Conservation (phyloP, 345 rosid genomes). For the Capsella bursapastoris region DNA sequence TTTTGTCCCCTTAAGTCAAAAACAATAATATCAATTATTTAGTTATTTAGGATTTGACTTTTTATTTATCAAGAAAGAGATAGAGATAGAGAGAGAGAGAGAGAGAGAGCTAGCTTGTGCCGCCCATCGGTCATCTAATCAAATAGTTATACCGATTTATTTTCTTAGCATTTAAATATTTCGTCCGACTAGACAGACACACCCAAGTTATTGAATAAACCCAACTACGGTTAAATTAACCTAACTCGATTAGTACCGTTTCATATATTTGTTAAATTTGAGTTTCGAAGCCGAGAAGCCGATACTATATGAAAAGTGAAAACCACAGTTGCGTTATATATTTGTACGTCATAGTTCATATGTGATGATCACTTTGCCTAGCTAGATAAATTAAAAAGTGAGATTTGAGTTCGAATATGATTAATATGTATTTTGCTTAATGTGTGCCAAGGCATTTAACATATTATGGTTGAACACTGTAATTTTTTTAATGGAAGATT, state of each 20-base stretch:
- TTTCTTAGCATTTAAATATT: conserved; percentile 6
- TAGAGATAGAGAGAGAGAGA: no score
- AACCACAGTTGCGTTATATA: background rate
- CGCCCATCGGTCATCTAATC: conserved; percentile 38
- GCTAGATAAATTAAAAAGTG: background rate
- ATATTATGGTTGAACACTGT: no score
- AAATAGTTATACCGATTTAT: background rate
- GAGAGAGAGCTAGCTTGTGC: conserved; percentile 28
- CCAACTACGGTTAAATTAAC: conserved; percentile 25
- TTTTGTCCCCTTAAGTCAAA: conserved; percentile 24
- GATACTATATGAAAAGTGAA: background rate
- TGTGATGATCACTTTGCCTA: background rate
- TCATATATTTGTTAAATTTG: background rate
- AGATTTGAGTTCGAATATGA: background rate
- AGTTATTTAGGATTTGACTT: conserved; percentile 35
- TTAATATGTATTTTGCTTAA: background rate
- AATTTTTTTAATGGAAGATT: background rate
- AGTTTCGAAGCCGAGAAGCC: background rate
- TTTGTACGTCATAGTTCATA: background rate
- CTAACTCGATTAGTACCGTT: background rate
- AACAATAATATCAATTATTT: conserved; percentile 23
- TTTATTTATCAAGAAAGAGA: background rate
- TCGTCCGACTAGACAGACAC: conserved; percentile 9
- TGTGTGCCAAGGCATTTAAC: background rate
- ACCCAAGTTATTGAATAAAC: background rate